A percentile compares a stretch with the other conserved stretches of the same genome.
Evolutionary conservation across 2,329 filamentous ascomycete species (phyloP).

Genomic region (Neospermospora avenae): DNA sequence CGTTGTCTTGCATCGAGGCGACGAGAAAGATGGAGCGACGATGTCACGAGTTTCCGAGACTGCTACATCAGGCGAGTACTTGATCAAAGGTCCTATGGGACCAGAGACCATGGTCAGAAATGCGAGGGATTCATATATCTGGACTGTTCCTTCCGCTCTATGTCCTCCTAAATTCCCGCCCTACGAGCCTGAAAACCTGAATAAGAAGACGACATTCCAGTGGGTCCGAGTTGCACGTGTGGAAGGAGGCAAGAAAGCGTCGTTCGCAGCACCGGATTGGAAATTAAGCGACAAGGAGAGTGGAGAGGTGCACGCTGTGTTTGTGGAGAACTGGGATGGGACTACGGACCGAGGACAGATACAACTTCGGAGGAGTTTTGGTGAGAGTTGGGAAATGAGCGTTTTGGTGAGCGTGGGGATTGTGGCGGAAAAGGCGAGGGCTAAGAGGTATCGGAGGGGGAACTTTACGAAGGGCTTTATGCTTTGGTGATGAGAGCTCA

Average conservation of each 20-base stretch:
- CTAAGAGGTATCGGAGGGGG: background rate
- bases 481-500: background rate
- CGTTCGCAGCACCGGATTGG: constrained; percentile 1
- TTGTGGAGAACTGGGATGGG: constrained; percentile 1
- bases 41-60: background rate
- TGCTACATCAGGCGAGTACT: background rate
- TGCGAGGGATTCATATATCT: background rate
- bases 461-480: constrained; percentile 1
- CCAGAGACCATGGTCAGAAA: background rate
- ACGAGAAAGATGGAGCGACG: background rate
- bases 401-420: constrained; percentile 3
- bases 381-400: background rate
- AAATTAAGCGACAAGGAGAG: background rate
- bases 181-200: background rate
- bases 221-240: background rate
- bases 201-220: background rate
- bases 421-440: constrained; percentile 6
- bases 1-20: background rate
- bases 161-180: background rate
- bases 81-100: background rate
- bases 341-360: background rate
- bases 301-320: constrained; percentile 5
- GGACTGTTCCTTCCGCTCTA: background rate
- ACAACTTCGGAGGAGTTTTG: constrained; percentile 1
- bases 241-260: background rate